Percentiles rank a stretch among this genome's conserved stretches.
Conservation (phyloP, 148 eudicot species). For the Rhododendron mucronatum region DNA sequence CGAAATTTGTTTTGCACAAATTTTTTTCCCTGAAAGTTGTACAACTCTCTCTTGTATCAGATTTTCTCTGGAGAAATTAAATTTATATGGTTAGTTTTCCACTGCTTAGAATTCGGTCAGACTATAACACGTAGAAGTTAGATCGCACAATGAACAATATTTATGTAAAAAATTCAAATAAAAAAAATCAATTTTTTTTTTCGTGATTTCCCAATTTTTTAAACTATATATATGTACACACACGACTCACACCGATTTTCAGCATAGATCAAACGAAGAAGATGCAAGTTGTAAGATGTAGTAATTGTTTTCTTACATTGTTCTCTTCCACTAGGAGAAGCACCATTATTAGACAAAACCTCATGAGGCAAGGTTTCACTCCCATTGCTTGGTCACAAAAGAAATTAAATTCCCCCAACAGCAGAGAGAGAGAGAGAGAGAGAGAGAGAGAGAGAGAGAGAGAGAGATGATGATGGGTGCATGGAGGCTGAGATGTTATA, state of each 20-base stretch:
- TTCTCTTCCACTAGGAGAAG: slow-evolving; percentile 1
- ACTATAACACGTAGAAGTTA: too few relatives aligned
- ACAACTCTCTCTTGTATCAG: background rate
- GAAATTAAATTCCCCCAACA: background rate
- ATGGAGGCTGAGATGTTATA: background rate
- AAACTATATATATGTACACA: too few relatives aligned
- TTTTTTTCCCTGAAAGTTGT: background rate
- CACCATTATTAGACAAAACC: background rate
- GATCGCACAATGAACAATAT: too few relatives aligned
- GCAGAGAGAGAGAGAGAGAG: too few relatives aligned
- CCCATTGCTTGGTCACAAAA: slow-evolving; percentile 8
- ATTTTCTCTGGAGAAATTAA: background rate
- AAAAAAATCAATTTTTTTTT: too few relatives aligned
- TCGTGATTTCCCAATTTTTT: too few relatives aligned
- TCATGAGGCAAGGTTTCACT: background rate
- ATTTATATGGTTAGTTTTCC: too few relatives aligned
- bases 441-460: background rate
- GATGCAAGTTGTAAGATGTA: too few relatives aligned
- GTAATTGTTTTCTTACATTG: background rate
- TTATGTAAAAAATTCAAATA: too few relatives aligned
- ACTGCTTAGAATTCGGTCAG: too few relatives aligned
- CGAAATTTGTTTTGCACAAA: background rate
- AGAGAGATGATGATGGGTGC: background rate
- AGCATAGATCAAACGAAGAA: too few relatives aligned
- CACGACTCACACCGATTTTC: too few relatives aligned